These are phyloP conservation scores for Annulohypoxylon truncatum DNA, from an alignment of 2,329 filamentous ascomycete genomes.

Conservation along the genomic window DNA sequence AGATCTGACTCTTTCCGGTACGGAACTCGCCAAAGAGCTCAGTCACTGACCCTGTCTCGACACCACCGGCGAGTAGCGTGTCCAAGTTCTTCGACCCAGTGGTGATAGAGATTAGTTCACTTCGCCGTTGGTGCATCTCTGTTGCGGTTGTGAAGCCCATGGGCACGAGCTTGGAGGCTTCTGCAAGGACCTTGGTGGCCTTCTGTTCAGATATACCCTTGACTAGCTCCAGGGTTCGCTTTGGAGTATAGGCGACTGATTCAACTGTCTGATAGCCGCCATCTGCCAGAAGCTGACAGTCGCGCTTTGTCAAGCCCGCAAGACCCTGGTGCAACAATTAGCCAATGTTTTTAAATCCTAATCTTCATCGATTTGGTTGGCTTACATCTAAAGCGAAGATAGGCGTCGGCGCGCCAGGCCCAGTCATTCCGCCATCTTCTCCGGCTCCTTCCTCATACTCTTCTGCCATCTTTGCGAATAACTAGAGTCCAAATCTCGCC, in stretches of 20 bases:
- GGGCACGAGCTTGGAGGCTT: constrained; percentile 95
- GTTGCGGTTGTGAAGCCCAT: constrained; percentile 99
- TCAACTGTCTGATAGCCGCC: constrained; percentile 96
- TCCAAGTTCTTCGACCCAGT: constrained; percentile 98
- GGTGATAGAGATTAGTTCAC: constrained; percentile 96
- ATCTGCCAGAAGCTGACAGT: constrained; percentile 92
- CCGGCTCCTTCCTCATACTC: constrained; percentile 75
- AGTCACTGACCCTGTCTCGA: constrained; percentile 97
- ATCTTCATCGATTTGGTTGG: neutral
- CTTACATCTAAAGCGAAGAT: constrained; percentile 85
- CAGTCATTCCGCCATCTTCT: constrained; percentile 79
- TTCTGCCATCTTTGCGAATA: constrained; percentile 57
- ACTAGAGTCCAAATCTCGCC: constrained; percentile 32
- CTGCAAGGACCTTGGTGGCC: constrained; percentile 87
- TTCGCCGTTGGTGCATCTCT: constrained; percentile 97
- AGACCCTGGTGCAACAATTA: constrained; percentile 72
- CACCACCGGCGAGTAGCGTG: constrained; percentile 90
- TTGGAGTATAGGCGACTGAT: constrained; percentile 91
- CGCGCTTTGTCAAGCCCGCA: constrained; percentile 89
- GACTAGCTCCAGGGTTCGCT: constrained; percentile 87
- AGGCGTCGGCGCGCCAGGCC: constrained; percentile 93
- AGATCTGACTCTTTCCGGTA: constrained; percentile 98
- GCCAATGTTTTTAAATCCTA: neutral
- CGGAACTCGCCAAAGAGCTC: constrained; percentile 98
- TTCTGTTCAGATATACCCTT: constrained; percentile 99